Conservation (phyloP, 2,329 filamentous ascomycete genomes). For the Hypomyces perniciosus region DNA sequence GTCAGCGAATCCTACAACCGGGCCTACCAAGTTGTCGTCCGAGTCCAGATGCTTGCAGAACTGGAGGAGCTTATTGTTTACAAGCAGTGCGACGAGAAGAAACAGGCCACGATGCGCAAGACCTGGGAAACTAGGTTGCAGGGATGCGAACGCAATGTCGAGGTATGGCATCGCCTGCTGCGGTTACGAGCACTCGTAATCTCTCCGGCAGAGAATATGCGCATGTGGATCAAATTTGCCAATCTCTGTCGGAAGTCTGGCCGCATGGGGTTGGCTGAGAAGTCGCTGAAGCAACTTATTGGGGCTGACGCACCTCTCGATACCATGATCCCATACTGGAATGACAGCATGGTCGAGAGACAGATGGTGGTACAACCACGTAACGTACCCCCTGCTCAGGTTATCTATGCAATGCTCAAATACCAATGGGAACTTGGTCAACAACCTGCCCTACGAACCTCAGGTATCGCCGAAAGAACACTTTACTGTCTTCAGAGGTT, state of each 20-base stretch:
- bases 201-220: constrained; percentile 84
- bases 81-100: constrained; percentile 87
- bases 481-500: constrained; percentile 56
- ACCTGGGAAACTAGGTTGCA: constrained; percentile 96
- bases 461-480: constrained; percentile 47
- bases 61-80: constrained; percentile 97
- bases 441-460: constrained; percentile 38
- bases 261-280: constrained; percentile 89
- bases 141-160: constrained; percentile 93
- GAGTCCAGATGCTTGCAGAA: constrained; percentile 98
- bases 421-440: constrained; percentile 90
- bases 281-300: constrained; percentile 87
- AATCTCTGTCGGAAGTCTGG: constrained; percentile 97
- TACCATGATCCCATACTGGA: constrained; percentile 55
- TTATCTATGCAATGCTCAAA: constrained; percentile 95
- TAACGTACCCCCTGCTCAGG: constrained; percentile 61
- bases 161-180: constrained; percentile 98
- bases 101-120: constrained; percentile 81
- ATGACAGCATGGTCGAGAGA: constrained; percentile 28
- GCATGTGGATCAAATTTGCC: constrained; percentile 99
- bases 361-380: constrained; percentile 24
- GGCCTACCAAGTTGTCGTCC: constrained; percentile 95
- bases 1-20: constrained; percentile 98
- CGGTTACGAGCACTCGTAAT: constrained; percentile 91
- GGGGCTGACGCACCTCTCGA: constrained; percentile 61